Base-by-base conservation (phyloP, 1,139 yeast genomes). In the Kurtzmaniella quercitrusa region DNA sequence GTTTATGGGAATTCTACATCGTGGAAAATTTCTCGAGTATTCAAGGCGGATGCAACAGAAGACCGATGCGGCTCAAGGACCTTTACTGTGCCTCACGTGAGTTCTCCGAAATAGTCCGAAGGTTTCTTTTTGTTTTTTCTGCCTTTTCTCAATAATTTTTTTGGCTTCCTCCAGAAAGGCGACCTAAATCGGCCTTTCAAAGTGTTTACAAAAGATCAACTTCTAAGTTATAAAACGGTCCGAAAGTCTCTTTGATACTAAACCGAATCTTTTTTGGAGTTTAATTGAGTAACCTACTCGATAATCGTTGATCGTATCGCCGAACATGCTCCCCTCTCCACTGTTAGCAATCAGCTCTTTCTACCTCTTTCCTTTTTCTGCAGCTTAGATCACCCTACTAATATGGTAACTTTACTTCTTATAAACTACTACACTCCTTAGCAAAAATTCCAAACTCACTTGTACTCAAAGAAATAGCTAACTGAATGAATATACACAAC, bases 61-160 rank as follows among this genome's bases (percentile, higher is more conserved):
- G 30, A 9, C 30, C 30, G n/a, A 26, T 26, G 30, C 30, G 30
- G 30, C 30, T 26, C 30, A 14, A 26, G 30, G 30, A 26, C n/a
- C n/a, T 26, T 26, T 26, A 3, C n/a, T 26, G 9, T 14, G 30
- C 30, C 23, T 26, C 30, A 26, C 30, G 30, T 26, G 30, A 30
- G 34, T 4, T 16, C 16, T 30, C 34, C 34, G 34, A 8, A 12
- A 30, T 30, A 30, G 34, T 30, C 34, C 34, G 34, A 30, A 30
- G 18, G n/a, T 16, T 5, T 5, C n/a, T 3, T 11, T 11, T 5
- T n/a, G 5, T 9, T n/a, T n/a, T n/a, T 14, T 30, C 15, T 30
- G 5, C 15, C 15, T 8, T 30, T 30, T 16, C 17, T 4, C n/a
- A 11, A 26, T 26, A 11, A 5, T 3, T 26, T 26, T 26, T 26